Conservation (phyloP, 306 rosid species). For the Cercis canadensis region DNA sequence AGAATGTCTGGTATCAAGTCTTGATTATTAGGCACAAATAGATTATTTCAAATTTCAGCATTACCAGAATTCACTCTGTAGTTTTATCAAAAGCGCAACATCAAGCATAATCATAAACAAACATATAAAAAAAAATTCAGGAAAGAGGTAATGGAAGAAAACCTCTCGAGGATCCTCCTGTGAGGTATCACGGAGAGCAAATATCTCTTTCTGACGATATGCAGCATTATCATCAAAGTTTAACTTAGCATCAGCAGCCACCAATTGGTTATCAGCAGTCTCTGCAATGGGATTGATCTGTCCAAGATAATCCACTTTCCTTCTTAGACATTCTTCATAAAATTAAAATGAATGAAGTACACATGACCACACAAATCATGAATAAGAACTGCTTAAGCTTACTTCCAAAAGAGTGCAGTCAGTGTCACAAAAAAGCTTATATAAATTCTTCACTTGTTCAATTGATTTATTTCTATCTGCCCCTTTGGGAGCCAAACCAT, state of each 20-base stretch:
- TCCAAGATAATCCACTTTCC: conserved; percentile 10
- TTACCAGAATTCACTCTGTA: not conserved
- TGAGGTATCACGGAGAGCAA: conserved; percentile 67
- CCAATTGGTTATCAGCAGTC: conserved; percentile 65
- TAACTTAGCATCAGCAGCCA: conserved; percentile 75
- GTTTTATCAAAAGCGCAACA: not conserved
- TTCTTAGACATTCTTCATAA: not conserved
- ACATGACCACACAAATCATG: conserved; percentile 1
- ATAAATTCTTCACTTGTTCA: conserved; percentile 69
- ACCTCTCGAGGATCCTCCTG: conserved; percentile 80
- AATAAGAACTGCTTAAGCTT: conserved; percentile 26
- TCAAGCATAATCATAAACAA: not conserved
- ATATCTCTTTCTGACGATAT: conserved; percentile 63
- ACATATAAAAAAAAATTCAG: not conserved
- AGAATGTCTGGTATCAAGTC: too few species aligned
- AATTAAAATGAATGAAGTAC: too few species aligned
- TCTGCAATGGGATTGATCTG: conserved; percentile 74
- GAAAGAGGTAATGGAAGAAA: not conserved
- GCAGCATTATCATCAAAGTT: conserved; percentile 76
- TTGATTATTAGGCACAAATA: too few species aligned
- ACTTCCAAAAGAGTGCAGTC: conserved; percentile 72
- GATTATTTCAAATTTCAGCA: too few species aligned
- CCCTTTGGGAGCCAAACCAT: conserved; percentile 65
- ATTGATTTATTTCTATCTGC: conserved; percentile 55
- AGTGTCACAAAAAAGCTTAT: conserved; percentile 54